These are phyloP conservation scores for Cerrena zonata DNA, from an alignment of 1,284 basidiomycete genomes.

Conservation along the genomic window DNA sequence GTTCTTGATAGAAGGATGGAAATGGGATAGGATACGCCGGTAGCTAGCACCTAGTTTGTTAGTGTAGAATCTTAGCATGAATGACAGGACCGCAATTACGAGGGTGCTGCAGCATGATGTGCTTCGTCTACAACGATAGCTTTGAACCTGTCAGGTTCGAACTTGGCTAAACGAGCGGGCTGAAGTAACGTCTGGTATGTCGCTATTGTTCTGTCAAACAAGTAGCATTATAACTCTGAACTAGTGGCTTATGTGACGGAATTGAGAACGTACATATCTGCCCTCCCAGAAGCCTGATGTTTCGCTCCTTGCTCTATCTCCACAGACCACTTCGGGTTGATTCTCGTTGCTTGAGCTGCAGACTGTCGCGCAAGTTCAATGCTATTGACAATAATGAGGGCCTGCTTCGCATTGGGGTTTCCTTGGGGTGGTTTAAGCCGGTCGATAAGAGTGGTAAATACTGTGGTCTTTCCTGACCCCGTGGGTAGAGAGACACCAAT, in stretches of 20 bases:
- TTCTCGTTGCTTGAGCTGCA: conserved; percentile 60
- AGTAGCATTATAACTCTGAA: conserved; percentile 2
- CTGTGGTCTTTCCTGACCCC: conserved; percentile 89
- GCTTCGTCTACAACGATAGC: conserved; percentile 90
- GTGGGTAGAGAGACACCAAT: conserved; percentile 93
- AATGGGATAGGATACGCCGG: conserved; percentile 70
- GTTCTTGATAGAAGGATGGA: conserved; percentile 56
- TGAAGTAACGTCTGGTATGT: conserved; percentile 86
- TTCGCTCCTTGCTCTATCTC: conserved; percentile 88
- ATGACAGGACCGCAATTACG: conserved; percentile 63
- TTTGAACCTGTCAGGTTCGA: conserved; percentile 68
- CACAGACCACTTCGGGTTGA: conserved; percentile 73
- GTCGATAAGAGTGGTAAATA: conserved; percentile 78
- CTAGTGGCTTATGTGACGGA: background rate
- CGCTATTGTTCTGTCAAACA: conserved; percentile 68
- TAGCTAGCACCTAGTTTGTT: conserved; percentile 46
- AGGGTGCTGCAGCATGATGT: conserved; percentile 89
- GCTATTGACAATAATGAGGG: conserved; percentile 83
- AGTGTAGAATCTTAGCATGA: too few relatives aligned
- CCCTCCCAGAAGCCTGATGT: conserved; percentile 70
- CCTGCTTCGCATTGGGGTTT: conserved; percentile 44
- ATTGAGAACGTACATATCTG: conserved; percentile 66
- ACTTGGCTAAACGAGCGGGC: conserved; percentile 69
- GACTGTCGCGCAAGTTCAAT: conserved; percentile 87
- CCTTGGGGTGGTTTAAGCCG: conserved; percentile 42